These are phyloP conservation scores for Daedaleopsis nitida DNA, from an alignment of 768 basidiomycete species.

Conservation along the genomic window DNA sequence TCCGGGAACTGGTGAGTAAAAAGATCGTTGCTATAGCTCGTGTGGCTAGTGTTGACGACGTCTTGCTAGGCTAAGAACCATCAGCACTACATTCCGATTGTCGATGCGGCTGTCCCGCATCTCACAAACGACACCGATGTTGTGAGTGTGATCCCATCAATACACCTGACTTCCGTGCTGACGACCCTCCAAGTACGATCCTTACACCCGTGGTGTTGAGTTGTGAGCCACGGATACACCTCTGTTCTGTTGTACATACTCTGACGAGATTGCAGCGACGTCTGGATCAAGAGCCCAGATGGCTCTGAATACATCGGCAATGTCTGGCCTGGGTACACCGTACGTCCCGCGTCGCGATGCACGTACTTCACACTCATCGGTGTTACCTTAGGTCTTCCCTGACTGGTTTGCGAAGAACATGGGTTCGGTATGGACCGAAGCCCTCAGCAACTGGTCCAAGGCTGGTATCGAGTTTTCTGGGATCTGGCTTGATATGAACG, in stretches of 20 bases:
- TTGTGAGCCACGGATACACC: conserved; percentile 41
- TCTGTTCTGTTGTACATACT: not conserved
- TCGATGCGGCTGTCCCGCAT: conserved; percentile 63
- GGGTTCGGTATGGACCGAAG: conserved; percentile 60
- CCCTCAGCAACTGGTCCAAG: conserved; percentile 53
- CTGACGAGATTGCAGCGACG: conserved; percentile 40
- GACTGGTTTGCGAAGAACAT: conserved; percentile 61
- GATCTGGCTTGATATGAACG: conserved; percentile 75
- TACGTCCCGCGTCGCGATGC: conserved; percentile 24
- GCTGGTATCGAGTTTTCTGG: conserved; percentile 59
- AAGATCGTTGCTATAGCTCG: not conserved
- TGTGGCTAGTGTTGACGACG: not conserved
- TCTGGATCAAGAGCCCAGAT: conserved; percentile 76
- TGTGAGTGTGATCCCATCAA: conserved; percentile 39
- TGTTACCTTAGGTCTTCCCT: conserved; percentile 47
- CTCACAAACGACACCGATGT: conserved; percentile 60
- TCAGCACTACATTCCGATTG: conserved; percentile 68
- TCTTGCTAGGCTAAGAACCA: conserved; percentile 39
- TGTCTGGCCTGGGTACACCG: conserved; percentile 81
- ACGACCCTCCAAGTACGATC: conserved; percentile 44
- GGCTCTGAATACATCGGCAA: conserved; percentile 70
- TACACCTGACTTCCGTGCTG: not conserved
- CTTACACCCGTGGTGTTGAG: conserved; percentile 63
- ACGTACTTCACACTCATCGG: not conserved
- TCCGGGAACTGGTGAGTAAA: conserved; percentile 53